A percentile compares a stretch with the other conserved stretches of the same genome.
Evolutionary conservation across 441 rosid genomes (phyloP).

Genomic region (Populus hybrid): DNA sequence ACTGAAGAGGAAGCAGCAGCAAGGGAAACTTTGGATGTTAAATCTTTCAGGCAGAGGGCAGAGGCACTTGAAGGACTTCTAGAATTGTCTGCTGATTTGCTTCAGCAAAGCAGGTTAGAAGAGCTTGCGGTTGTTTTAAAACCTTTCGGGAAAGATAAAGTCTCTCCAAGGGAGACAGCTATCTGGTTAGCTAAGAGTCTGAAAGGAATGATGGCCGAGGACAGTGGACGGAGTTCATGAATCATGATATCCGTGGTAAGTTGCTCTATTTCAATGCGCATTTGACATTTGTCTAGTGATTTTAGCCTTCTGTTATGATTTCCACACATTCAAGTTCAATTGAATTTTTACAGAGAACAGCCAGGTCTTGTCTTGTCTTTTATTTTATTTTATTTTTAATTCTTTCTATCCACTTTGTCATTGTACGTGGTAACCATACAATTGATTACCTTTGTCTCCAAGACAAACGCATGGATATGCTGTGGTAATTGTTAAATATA

Average conservation of each 20-base stretch:
- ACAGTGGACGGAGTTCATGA: conserved; percentile 47
- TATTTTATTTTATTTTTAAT: conserved; percentile 20
- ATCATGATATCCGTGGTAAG: conserved; percentile 26
- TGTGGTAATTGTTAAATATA: conserved; percentile 5
- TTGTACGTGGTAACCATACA: conserved; percentile 43
- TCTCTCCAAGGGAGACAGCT: conserved; percentile 96
- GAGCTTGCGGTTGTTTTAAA: conserved; percentile 84
- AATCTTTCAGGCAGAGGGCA: conserved; percentile 90
- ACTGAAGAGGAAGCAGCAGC: conserved; percentile 55
- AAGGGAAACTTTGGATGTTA: conserved; percentile 71
- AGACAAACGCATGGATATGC: conserved; percentile 26
- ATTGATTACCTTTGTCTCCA: conserved; percentile 18
- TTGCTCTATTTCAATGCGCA: conserved; percentile 8
- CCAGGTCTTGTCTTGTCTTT: conserved; percentile 2
- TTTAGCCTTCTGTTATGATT: conserved; percentile 11
- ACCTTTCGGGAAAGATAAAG: conserved; percentile 93
- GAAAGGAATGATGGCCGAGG: conserved; percentile 91
- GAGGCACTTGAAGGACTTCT: conserved; percentile 95
- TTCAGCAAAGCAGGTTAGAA: conserved; percentile 75
- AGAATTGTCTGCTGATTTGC: conserved; percentile 86
- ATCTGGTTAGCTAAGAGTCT: conserved; percentile 94
- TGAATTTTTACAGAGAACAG: conserved; percentile 22
- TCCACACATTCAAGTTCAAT: conserved; percentile 21
- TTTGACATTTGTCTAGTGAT: conserved; percentile 14
- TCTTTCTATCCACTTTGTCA: conserved; percentile 26